Evolutionary conservation across 441 rosid species (phyloP), one percentile per base, ranked within the genome.

Genomic region (Adansonia madagascariensis): DNA sequence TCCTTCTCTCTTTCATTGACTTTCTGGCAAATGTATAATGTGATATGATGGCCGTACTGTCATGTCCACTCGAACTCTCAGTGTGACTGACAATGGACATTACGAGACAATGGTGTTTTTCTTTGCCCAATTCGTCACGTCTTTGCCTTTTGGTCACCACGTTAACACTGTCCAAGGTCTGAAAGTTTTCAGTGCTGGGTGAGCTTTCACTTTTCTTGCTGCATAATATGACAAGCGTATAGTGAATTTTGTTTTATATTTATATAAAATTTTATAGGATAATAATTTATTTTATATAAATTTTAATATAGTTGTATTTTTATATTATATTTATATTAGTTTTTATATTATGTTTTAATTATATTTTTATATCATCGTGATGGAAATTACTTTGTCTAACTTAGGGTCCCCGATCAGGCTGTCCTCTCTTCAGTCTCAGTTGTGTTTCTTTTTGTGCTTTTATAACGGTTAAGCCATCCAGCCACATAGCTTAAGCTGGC

Each of bases 31-130:
- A 20, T 60, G 49, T 7, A 35, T 55, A 53, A 71, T 71, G 69
- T 85, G 92, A 85, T 80, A 83, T 74, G 89, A 81, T 85, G 82
- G 83, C 81, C 82, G 76, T 67, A 75, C 78, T 18, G 79, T 70
- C 77, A 64, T 79, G 85, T 84, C 82, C 53, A 76, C 49, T 79
- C 47, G 20, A 22, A 6, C 71, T 73, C 35, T 14, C 53, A 65
- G 74, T 75, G 61, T 49, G 59, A 65, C 88, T 81, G 90, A 88
- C 91, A 82, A 71, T 60, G 50, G 89, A 86, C 81, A 63, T 80
- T 82, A 85, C 92, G 72, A 69, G 44, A 77, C 91, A 56, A 72
- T 77, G 78, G 11, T 11, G 14, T 27, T 64, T 75, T 20, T 62
- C 67, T 71, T 31, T 71, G 15, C 47, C 59, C 61, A 0, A 8